Evolutionary conservation across 2,329 filamentous ascomycete genomes (phyloP), one percentile per base, ranked within the genome.

Genomic region (Hymenoscyphus scutula): DNA sequence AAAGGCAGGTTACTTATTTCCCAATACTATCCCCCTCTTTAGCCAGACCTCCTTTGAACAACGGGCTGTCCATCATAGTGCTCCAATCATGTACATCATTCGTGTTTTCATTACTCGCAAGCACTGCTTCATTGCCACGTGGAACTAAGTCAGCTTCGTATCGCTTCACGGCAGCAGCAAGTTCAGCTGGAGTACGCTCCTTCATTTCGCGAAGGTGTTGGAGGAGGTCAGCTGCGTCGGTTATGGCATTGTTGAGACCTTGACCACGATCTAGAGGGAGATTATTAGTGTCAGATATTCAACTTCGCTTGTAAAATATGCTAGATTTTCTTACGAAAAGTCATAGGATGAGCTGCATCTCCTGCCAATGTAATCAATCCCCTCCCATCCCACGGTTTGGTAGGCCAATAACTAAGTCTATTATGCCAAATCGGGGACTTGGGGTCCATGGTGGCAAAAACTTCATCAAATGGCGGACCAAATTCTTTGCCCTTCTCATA

Each of bases 271-370:
- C 64, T 68, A 37, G n/a, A 23, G 23, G 27, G 45, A 8, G 6
- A 2, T 37, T 37, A 67, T 25, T 51, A 69, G 53, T 55, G 11
- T 41, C n/a, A 7, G n/a, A 67, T 51, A 10, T 51, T 13, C 13
- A 7, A 27, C 8, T 11, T 3, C 51, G 11, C n/a, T n/a, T n/a
- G n/a, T n/a, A n/a, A n/a, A n/a, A n/a, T n/a, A n/a, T n/a, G 25
- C 30, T 2, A 11, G 13, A 2, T 19, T 51, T 23, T 34, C 66
- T 61, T 56, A 70, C 69, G 69, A 32, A 67, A 67, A 19, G 81
- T 83, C 82, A 85, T 85, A n/a, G 82, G 79, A 70, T 85, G 82
- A 0, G 82, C 82, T 1, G 82, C 79, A 68, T 85, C 83, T 3
- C 83, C 83, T 3, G 79, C 75, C 1, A 85, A 71, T 1, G 81